Conservation (phyloP, 495 filamentous ascomycete species). For the Glarea lozoyensis region DNA sequence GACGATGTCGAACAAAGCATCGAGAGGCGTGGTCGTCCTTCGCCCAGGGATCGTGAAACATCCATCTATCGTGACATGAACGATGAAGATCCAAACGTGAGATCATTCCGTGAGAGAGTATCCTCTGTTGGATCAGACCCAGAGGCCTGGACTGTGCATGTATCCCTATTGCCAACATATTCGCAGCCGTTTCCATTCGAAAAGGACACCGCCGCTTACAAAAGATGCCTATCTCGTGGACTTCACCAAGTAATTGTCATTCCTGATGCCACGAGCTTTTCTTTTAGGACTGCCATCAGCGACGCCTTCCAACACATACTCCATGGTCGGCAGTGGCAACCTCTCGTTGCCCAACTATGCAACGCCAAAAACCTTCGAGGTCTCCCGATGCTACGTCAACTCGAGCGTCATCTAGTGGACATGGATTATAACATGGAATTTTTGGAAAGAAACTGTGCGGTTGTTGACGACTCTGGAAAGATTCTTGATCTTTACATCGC, state of each 20-base stretch:
- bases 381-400: conserved; percentile 44
- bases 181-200: conserved; percentile 47
- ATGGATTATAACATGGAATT: conserved; percentile 36
- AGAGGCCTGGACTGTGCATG: conserved; percentile 44
- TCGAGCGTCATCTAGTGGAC: conserved; percentile 30
- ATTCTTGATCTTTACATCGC: conserved; percentile 48
- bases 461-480: conserved; percentile 38
- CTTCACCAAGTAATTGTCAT: conserved; percentile 44
- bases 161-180: conserved; percentile 42
- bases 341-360: conserved; percentile 45
- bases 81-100: conserved; percentile 10
- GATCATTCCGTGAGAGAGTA: conserved; percentile 13
- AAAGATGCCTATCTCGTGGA: conserved; percentile 46
- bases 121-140: conserved; percentile 13
- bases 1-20: conserved; percentile 2
- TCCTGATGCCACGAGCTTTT: conserved; percentile 34
- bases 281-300: conserved; percentile 35
- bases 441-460: conserved; percentile 37
- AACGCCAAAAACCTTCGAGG: conserved; percentile 42
- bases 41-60: neutral
- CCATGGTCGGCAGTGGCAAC: conserved; percentile 40
- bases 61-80: neutral
- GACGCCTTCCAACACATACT: conserved; percentile 40
- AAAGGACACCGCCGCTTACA: conserved; percentile 48
- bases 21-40: neutral